These are phyloP conservation scores for Nemania sp. DNA, from an alignment of 2,329 filamentous ascomycete genomes.

Conservation along the genomic window DNA sequence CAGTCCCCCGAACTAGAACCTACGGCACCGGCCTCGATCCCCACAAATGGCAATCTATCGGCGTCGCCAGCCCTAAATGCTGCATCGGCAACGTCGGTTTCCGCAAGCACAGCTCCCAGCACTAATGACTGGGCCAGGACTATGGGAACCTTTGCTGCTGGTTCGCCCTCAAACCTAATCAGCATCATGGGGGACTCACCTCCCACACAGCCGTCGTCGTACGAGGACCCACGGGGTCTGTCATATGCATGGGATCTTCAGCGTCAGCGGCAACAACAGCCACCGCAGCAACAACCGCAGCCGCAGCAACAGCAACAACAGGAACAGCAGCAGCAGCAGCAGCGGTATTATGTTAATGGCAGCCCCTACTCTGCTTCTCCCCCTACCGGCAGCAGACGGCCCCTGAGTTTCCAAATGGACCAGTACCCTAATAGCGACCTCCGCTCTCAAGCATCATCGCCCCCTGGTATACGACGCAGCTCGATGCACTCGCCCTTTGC, in stretches of 20 bases:
- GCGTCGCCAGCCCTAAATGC: constrained; percentile 38
- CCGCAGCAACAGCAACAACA: constrained; percentile 20
- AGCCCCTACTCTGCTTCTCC: constrained; percentile 40
- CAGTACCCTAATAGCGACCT: constrained; percentile 44
- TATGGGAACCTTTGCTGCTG: constrained; percentile 38
- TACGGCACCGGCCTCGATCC: constrained; percentile 37
- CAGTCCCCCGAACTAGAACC: constrained; percentile 39
- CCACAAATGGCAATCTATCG: constrained; percentile 33
- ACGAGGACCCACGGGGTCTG: constrained; percentile 38
- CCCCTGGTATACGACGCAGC: constrained; percentile 43
- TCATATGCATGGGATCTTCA: constrained; percentile 44
- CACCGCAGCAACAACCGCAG: constrained; percentile 1
- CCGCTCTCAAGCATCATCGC: constrained; percentile 46
- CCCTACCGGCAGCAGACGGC: constrained; percentile 39
- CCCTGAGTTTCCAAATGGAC: constrained; percentile 48
- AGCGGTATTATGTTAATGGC: constrained; percentile 34
- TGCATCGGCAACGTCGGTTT: constrained; percentile 38
- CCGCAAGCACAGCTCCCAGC: constrained; percentile 40
- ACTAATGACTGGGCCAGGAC: constrained; percentile 40
- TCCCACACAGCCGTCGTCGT: constrained; percentile 43
- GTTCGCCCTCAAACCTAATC: constrained; percentile 41
- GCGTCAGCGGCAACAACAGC: constrained; percentile 37
- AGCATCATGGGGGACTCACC: constrained; percentile 44
- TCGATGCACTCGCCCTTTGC: constrained; percentile 57
- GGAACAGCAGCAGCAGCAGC: constrained; percentile 14